These are phyloP conservation scores for Salix suchowensis DNA, from an alignment of 345 rosid species.

Conservation along the genomic window DNA sequence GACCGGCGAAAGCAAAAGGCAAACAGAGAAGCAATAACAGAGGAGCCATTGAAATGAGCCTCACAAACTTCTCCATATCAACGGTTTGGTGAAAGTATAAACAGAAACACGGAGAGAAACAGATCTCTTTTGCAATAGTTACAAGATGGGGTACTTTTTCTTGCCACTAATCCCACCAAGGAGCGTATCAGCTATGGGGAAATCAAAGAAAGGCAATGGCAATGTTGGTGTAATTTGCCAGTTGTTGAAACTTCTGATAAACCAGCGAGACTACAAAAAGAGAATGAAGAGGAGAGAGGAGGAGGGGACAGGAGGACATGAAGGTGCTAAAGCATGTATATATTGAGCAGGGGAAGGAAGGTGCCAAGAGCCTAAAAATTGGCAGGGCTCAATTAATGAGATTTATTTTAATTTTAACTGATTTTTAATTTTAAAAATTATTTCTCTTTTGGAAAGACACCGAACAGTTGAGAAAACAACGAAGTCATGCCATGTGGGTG, in stretches of 20 bases:
- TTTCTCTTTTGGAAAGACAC: conserved; percentile 14
- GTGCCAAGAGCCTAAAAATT: conserved; percentile 29
- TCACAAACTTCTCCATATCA: conserved; percentile 31
- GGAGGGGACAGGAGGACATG: conserved; percentile 22
- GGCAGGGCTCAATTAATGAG: conserved; percentile 43
- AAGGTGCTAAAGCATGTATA: conserved; percentile 36
- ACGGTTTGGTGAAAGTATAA: not conserved
- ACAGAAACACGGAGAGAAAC: not conserved
- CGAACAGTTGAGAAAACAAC: conserved; percentile 39
- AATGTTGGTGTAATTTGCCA: conserved; percentile 44
- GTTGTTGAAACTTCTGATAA: conserved; percentile 36
- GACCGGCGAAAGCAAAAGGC: conserved; percentile 64
- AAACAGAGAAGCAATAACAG: conserved; percentile 52
- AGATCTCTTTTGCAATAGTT: conserved; percentile 9
- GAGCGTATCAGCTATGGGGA: not conserved
- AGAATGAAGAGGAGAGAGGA: not conserved
- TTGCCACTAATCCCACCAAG: conserved; percentile 10
- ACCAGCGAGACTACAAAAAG: conserved; percentile 17
- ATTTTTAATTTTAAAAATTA: not conserved
- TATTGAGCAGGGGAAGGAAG: conserved; percentile 51
- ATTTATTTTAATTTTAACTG: not conserved
- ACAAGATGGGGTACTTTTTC: conserved; percentile 14
- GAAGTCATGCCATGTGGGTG: conserved; percentile 78
- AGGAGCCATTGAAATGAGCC: conserved; percentile 34
- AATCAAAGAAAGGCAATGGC: not conserved